A percentile compares a stretch with the other conserved stretches of the same genome.
These are phyloP conservation scores for Globisporangium middletonii DNA, from an alignment of 352 stramenopile genomes.

Conservation along the genomic window DNA sequence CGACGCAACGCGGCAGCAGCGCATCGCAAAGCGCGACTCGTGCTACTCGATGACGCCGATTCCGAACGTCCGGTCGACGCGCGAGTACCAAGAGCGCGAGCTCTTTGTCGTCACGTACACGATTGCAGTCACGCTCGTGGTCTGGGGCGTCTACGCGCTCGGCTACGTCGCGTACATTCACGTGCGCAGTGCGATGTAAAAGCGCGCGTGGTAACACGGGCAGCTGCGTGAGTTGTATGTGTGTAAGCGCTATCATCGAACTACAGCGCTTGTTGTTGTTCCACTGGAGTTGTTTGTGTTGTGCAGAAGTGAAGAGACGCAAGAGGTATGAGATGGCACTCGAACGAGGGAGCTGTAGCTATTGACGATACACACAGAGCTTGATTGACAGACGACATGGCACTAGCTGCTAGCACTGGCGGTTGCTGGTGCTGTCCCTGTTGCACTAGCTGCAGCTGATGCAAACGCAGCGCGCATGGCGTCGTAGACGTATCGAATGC, in stretches of 20 bases:
- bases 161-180: conserved; percentile 18
- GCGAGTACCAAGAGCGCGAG: conserved; percentile 39
- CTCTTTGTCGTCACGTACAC: conserved; percentile 39
- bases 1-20: conserved; percentile 27
- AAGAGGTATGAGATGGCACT: no score
- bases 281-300: no score
- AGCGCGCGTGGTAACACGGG: neutral
- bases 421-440: neutral
- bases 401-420: neutral
- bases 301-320: no score
- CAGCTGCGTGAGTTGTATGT: no score
- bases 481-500: conserved; percentile 48
- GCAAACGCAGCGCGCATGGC: conserved; percentile 19
- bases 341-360: no score
- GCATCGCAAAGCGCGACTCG: conserved; percentile 25
- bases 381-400: neutral
- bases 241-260: no score
- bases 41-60: conserved; percentile 28
- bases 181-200: conserved; percentile 3
- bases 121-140: conserved; percentile 35
- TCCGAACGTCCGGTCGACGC: conserved; percentile 25
- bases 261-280: no score
- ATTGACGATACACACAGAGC: no score
- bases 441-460: conserved; percentile 1
- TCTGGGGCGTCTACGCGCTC: conserved; percentile 36